Evolutionary conservation across 2,329 filamentous ascomycete genomes (phyloP), one percentile per base, ranked within the genome.

Genomic region (Xylaria multiplex): DNA sequence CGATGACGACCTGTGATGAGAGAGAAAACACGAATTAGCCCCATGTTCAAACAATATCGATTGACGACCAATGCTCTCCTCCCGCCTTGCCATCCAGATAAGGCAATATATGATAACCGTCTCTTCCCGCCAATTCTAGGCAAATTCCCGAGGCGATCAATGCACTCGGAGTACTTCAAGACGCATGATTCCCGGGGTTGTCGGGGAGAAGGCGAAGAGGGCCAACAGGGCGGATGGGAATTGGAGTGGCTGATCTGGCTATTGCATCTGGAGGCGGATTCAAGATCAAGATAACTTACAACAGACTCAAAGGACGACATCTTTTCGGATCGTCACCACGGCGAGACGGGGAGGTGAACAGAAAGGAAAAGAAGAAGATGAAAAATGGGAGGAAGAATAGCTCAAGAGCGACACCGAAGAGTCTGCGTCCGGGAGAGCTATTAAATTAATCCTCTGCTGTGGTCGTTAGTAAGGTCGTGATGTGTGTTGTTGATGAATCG

Each of bases 1-100:
- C 96, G 83, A 99, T 97, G 87, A 97, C 92, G 87, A 97, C 91
- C 93, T 97, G 77, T 71, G 65, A 77, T 72, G 66, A 71, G 75
- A 64, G 73, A 67, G 71, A 75, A 62, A 69, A 55, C 52, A 67
- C 69, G 52, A 73, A 74, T 78, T 73, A 80, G 82, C 77, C 37
- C 57, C 49, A 37, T 43, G 61, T 68, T 56, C 56, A 52, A 67
- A 46, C 32, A 67, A 46, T 32, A 57, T 59, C 40, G n/a, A 37
- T 24, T 11, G 40, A 46, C 16, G 5, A 19, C 8, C 37, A n/a
- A 45, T 46, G 16, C 1, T 24, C 37, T 13, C 37, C 35, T 9
- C 45, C 35, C 22, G 30, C 48, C 54, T 48, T 24, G 27, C 24
- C 43, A 59, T 52, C 54, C 27, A 40, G 37, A 14, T 40, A 16